A percentile compares a stretch with the other conserved stretches of the same genome.
These are phyloP conservation scores for Populus ilicifolia DNA, from an alignment of 345 rosid genomes.

Conservation along the genomic window DNA sequence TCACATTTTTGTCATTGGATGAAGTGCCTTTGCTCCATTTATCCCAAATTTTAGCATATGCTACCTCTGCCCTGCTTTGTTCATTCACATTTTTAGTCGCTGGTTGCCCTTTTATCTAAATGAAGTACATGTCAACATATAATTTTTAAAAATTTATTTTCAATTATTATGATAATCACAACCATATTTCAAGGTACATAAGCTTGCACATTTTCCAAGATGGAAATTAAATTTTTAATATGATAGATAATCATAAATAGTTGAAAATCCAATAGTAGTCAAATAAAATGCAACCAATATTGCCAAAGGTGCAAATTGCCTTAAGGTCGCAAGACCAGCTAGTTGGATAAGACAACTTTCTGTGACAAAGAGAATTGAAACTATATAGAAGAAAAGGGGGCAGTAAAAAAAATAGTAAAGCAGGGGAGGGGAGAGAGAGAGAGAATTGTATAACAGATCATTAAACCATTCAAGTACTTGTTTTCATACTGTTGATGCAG, in stretches of 20 bases:
- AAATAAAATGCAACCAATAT: background rate
- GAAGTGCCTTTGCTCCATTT: background rate
- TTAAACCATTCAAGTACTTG: background rate
- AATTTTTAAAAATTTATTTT: background rate
- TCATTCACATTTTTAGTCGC: background rate
- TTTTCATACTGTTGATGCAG: background rate
- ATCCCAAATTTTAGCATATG: background rate
- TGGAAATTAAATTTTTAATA: background rate
- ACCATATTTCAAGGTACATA: background rate
- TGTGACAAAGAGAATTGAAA: background rate
- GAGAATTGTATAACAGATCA: background rate
- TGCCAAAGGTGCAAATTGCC: background rate
- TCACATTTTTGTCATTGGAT: background rate
- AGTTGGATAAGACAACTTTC: background rate
- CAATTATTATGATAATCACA: background rate
- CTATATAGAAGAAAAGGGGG: background rate
- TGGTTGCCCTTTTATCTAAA: background rate
- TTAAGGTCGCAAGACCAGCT: background rate
- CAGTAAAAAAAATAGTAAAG: background rate
- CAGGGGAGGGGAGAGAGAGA: background rate
- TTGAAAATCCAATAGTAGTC: background rate
- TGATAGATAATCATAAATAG: background rate
- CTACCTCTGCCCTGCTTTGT: background rate
- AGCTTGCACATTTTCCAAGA: background rate
- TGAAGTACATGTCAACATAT: background rate